Evolutionary conservation across 2,329 filamentous ascomycete genomes (phyloP).

Genomic region (Coccinonectria pachysandricola): DNA sequence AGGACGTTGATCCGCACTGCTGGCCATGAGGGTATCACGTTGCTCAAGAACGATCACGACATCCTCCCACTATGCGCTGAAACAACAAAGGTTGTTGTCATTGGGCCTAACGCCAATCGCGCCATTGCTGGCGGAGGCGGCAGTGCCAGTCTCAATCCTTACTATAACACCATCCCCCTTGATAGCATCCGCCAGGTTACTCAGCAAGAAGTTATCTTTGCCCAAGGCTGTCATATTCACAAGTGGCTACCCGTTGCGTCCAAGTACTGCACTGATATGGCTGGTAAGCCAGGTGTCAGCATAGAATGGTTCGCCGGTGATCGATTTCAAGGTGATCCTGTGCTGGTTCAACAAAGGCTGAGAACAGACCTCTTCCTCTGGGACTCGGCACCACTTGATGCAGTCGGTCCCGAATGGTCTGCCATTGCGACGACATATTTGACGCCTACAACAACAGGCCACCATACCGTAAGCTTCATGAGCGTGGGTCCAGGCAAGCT

Average conservation of each 20-base stretch:
- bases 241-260: conserved; percentile 20
- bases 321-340: conserved; percentile 47
- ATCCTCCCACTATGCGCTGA: conserved; percentile 48
- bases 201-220: conserved; percentile 46
- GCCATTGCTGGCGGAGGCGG: conserved; percentile 59
- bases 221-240: conserved; percentile 24
- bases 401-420: conserved; percentile 54
- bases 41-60: conserved; percentile 51
- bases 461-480: conserved; percentile 57
- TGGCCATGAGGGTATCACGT: conserved; percentile 50
- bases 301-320: conserved; percentile 58
- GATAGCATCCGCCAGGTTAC: conserved; percentile 49
- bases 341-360: conserved; percentile 45
- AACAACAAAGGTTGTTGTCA: conserved; percentile 51
- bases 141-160: conserved; percentile 58
- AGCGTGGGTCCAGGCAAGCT: conserved; percentile 55
- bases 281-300: conserved; percentile 49
- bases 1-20: conserved; percentile 49
- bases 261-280: conserved; percentile 18
- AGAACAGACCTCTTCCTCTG: conserved; percentile 61
- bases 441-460: conserved; percentile 47
- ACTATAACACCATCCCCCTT: conserved; percentile 52
- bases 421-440: conserved; percentile 51
- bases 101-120: conserved; percentile 57
- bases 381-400: conserved; percentile 53